These are phyloP conservation scores for Aspergillus sp. DNA, from an alignment of 2,329 filamentous ascomycete genomes.

Conservation along the genomic window DNA sequence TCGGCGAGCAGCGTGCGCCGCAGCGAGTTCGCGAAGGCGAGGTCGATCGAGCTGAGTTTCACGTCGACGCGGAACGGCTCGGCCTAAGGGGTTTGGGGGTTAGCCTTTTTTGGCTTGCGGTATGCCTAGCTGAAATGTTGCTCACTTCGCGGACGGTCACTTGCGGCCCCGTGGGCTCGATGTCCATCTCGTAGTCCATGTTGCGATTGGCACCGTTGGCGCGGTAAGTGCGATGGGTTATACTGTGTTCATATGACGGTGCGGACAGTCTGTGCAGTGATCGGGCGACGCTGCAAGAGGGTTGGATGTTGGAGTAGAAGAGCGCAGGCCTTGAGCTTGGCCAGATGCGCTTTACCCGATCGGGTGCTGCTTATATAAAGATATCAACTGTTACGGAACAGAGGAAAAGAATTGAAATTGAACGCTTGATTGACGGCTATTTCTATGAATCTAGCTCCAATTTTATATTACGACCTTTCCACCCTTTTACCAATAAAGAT, in stretches of 20 bases:
- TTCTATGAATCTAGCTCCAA: no score
- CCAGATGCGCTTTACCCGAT: no score
- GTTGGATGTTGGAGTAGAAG: no score
- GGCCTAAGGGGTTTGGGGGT: slow-evolving; percentile 50
- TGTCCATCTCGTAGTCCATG: slow-evolving; percentile 41
- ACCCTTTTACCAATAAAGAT: no score
- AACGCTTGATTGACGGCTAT: no score
- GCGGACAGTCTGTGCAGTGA: slow-evolving; percentile 1
- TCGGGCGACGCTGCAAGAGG: not conserved
- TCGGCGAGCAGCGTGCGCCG: slow-evolving; percentile 87
- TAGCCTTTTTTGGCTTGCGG: not conserved
- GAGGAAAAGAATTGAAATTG: no score
- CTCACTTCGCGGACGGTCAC: slow-evolving; percentile 40
- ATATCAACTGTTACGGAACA: no score
- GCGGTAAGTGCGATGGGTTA: not conserved
- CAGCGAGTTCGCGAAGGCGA: slow-evolving; percentile 85
- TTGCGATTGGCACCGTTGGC: slow-evolving; percentile 15
- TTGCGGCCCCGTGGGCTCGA: slow-evolving; percentile 39
- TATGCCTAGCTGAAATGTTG: not conserved
- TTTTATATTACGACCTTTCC: no score
- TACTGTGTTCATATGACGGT: no score
- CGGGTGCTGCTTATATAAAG: no score
- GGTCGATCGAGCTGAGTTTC: slow-evolving; percentile 77
- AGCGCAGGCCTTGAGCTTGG: no score
- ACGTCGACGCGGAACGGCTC: slow-evolving; percentile 79